Percentiles rank a stretch among this genome's conserved stretches.
These are phyloP conservation scores for Jaapia argillacea DNA, from an alignment of 768 basidiomycete species.

Conservation along the genomic window DNA sequence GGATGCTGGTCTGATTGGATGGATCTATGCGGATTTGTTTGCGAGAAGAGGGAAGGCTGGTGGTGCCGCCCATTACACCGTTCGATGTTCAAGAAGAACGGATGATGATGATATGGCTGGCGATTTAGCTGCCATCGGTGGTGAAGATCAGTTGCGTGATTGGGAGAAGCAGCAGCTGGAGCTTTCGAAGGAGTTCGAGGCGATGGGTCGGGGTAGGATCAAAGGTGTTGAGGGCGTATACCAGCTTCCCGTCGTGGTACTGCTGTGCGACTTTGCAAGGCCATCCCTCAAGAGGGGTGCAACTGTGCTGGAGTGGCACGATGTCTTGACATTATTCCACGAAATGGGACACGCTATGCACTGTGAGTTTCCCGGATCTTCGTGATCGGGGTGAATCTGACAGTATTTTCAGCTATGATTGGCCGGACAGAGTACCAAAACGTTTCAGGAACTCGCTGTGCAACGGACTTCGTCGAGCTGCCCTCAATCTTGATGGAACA, in stretches of 20 bases:
- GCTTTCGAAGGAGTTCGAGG: constrained; percentile 56
- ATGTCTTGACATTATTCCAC: constrained; percentile 91
- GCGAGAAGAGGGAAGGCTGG: constrained; percentile 74
- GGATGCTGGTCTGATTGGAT: constrained; percentile 76
- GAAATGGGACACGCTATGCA: constrained; percentile 99
- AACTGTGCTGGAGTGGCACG: constrained; percentile 81
- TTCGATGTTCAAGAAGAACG: constrained; percentile 84
- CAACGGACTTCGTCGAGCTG: constrained; percentile 96
- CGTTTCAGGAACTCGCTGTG: constrained; percentile 93
- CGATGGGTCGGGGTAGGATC: constrained; percentile 46
- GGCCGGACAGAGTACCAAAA: constrained; percentile 97
- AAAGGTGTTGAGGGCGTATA: constrained; percentile 59
- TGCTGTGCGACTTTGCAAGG: constrained; percentile 78
- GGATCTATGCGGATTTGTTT: constrained; percentile 93
- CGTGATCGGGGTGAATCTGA: constrained; percentile 1
- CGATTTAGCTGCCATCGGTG: constrained; percentile 38
- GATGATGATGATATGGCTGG: constrained; percentile 80
- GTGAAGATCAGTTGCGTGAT: constrained; percentile 27
- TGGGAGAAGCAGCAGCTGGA: constrained; percentile 8
- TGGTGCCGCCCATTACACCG: constrained; percentile 96
- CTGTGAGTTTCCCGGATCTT: constrained; percentile 49
- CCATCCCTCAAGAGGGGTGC: constrained; percentile 53
- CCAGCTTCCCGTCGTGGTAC: constrained; percentile 86
- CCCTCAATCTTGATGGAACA: constrained; percentile 99
- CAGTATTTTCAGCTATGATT: constrained; percentile 73